Base-by-base conservation (phyloP, 352 stramenopile species). In the Pythium periplocum region DNA sequence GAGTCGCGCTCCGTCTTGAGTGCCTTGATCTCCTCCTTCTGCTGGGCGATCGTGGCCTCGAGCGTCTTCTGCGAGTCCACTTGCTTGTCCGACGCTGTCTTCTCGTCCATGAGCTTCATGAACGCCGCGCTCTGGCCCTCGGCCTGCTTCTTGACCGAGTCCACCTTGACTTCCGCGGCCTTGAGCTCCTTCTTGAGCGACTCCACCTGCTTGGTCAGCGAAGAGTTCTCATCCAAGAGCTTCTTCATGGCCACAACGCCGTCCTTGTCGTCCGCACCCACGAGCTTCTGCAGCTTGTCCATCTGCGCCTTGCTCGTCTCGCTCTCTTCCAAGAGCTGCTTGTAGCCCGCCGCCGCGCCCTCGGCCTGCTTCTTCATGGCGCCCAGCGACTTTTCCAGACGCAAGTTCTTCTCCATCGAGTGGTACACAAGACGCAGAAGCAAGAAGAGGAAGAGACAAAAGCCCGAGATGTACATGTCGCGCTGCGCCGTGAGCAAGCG, bases 381-480 rank as follows among this genome's bases (percentile, higher is more conserved):
- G 3, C 36, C 57, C 1, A 92, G 57, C 58, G 59, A 87, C 61
- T 87, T 90, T 43, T 90, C 81, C 39, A 92, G 54, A 3, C 60
- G 71, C 8, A 92, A 69, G 52, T 89, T 92, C 6, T 67, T 83
- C 7, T 67, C 78, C 57, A 90, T 66, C 1, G 78, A 71, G 12
- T 68, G 66, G 69, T 92, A 94, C 58, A 94, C 74, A 9, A 94
- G 66, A 38, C 80, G 77, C 17, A 94, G 65, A 43, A 94, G 59
- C 64, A 90, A 50, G 52, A 92, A 92, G 6, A 92, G 65, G 65
- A 94, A 94, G 40, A 94, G 69, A 37, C 69, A 87, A 59, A 92
- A 90, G 60, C 83, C 81, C 35, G 83, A 79, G 55, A 94, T 92
- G 78, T 93, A 94, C 80, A 92, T 90, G 59, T 94, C 76, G 26